Percentiles rank a stretch among this genome's conserved stretches.
Evolutionary conservation across 306 rosid genomes (phyloP).

Genomic region (Inga leiocalycina): DNA sequence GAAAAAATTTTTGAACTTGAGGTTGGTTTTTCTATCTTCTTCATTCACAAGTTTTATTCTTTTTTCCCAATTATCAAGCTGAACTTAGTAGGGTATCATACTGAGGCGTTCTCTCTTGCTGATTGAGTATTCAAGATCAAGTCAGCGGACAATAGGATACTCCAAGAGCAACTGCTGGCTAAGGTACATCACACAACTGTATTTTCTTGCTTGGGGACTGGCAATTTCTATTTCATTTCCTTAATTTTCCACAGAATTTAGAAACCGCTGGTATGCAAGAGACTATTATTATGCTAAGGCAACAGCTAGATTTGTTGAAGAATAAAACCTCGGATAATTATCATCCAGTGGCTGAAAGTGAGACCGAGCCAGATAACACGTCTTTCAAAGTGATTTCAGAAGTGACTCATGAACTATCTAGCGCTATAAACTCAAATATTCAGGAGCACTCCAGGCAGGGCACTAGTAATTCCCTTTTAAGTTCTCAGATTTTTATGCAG

Average conservation of each 20-base stretch:
- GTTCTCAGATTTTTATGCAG: constrained; percentile 64
- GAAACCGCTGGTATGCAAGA: constrained; percentile 79
- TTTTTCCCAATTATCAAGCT: constrained; percentile 7
- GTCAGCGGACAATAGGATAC: constrained; percentile 88
- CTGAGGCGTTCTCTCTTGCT: constrained; percentile 40
- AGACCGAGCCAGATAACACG: constrained; percentile 21
- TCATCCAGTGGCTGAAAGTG: constrained; percentile 37
- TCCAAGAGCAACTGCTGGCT: constrained; percentile 78
- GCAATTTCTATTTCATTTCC: constrained; percentile 11
- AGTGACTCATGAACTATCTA: constrained; percentile 43
- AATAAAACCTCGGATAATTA: constrained; percentile 43
- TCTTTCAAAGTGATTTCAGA: constrained; percentile 38
- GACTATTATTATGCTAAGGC: constrained; percentile 66
- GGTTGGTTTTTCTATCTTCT: constrained; percentile 58
- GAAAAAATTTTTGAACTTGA: constrained; percentile 83
- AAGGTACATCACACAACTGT: constrained; percentile 53
- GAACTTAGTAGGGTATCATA: constrained; percentile 18
- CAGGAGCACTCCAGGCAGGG: constrained; percentile 50
- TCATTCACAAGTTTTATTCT: constrained; percentile 10
- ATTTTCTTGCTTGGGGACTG: constrained; percentile 19
- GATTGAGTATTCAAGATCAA: constrained; percentile 63
- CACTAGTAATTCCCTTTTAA: constrained; percentile 41
- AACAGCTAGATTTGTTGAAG: constrained; percentile 49
- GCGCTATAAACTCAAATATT: constrained; percentile 60
- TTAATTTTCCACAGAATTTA: constrained; percentile 46